Conservation (phyloP, 257 asterid genomes). For the Handroanthus guayacan region DNA sequence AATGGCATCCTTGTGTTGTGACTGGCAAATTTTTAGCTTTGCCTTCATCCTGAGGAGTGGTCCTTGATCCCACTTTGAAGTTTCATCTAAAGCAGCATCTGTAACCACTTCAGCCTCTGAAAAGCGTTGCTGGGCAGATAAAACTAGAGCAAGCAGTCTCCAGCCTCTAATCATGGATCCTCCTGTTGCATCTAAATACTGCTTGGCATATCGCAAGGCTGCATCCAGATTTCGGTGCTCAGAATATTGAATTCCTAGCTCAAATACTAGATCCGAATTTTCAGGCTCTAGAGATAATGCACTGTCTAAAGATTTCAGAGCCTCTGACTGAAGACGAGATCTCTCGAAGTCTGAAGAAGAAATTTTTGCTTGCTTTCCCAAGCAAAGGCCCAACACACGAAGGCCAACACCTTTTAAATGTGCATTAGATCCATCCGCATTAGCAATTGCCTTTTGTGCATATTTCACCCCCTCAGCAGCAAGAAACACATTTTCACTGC, state of each 20-base stretch:
- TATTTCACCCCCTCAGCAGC: slow-evolving; percentile 92
- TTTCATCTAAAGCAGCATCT: slow-evolving; percentile 97
- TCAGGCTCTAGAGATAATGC: slow-evolving; percentile 78
- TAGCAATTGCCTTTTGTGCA: slow-evolving; percentile 72
- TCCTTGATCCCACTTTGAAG: slow-evolving; percentile 96
- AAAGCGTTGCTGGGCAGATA: slow-evolving; percentile 88
- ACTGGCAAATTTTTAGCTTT: slow-evolving; percentile 80
- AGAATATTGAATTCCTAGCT: slow-evolving; percentile 86
- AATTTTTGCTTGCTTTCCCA: slow-evolving; percentile 84
- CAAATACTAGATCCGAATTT: slow-evolving; percentile 78
- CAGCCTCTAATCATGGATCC: slow-evolving; percentile 87
- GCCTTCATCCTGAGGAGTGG: slow-evolving; percentile 91
- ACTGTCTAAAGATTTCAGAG: slow-evolving; percentile 80
- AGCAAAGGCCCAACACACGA: slow-evolving; percentile 84
- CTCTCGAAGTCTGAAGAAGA: slow-evolving; percentile 92
- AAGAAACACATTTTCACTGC: slow-evolving; percentile 74
- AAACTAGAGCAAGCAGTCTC: slow-evolving; percentile 89
- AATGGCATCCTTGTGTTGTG: slow-evolving; percentile 74
- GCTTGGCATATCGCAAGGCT: slow-evolving; percentile 84
- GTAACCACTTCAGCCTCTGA: slow-evolving; percentile 88
- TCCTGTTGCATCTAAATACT: slow-evolving; percentile 88
- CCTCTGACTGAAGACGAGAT: slow-evolving; percentile 90
- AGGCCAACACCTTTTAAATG: slow-evolving; percentile 89
- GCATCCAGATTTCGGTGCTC: slow-evolving; percentile 86
- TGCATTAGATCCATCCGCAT: slow-evolving; percentile 57